A percentile compares a stretch with the other conserved stretches of the same genome.
Conservation (phyloP, 108 stramenopile genomes). For the Licmophora abbreviata region DNA sequence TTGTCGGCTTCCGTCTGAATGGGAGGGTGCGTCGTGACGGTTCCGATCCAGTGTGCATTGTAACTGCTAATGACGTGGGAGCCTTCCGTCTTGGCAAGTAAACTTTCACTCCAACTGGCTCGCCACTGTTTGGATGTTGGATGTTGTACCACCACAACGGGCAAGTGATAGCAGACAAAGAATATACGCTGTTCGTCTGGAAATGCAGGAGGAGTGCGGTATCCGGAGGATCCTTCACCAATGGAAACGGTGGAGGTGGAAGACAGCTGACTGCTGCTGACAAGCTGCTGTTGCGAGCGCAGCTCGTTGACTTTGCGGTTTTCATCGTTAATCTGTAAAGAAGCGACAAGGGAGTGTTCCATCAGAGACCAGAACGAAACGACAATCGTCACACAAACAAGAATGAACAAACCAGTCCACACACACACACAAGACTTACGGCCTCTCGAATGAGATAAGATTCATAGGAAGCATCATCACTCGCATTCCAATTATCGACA, state of each 20-base stretch:
- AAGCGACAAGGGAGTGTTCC: neutral
- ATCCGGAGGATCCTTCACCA: neutral
- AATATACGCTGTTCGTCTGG: conserved; percentile 45
- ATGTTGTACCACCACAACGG: conserved; percentile 75
- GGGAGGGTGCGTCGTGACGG: conserved; percentile 68
- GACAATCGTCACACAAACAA: conserved; percentile 2
- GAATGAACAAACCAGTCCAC: neutral
- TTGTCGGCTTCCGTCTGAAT: conserved; percentile 60
- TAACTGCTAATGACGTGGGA: conserved; percentile 56
- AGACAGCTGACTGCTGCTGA: conserved; percentile 16
- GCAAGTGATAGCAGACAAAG: conserved; percentile 96
- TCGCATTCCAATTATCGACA: conserved; percentile 66
- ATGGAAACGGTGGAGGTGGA: conserved; percentile 5
- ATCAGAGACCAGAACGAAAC: neutral
- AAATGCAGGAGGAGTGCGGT: conserved; percentile 8
- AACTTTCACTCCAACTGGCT: conserved; percentile 89
- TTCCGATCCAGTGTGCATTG: conserved; percentile 90
- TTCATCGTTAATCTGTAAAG: conserved; percentile 10
- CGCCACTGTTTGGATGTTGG: conserved; percentile 47
- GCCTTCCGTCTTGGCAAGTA: conserved; percentile 87
- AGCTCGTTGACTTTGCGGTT: conserved; percentile 2
- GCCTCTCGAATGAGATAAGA: conserved; percentile 46
- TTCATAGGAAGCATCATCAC: conserved; percentile 54
- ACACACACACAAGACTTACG: conserved; percentile 5
- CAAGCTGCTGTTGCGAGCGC: neutral